A percentile compares a stretch with the other conserved stretches of the same genome.
Evolutionary conservation across 1,284 basidiomycete genomes (phyloP).

Genomic region (Heterobasidion irregulare): DNA sequence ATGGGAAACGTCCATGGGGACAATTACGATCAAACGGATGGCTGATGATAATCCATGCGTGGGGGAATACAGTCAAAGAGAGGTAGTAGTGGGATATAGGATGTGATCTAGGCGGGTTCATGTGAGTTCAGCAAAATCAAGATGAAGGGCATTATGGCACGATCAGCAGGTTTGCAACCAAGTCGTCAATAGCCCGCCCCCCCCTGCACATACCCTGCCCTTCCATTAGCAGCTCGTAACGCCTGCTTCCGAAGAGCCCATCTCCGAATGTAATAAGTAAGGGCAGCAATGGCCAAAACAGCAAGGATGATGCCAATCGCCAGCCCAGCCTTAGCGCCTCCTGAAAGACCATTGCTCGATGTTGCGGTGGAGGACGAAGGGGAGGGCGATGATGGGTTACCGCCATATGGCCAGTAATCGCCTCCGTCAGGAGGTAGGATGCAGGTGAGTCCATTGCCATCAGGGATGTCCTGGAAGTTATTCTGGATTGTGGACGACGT

Average conservation of each 20-base stretch:
- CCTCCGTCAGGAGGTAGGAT: conserved; percentile 58
- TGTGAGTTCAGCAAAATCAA: too few species aligned
- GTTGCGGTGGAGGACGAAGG: conserved; percentile 5
- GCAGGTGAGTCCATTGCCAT: conserved; percentile 55
- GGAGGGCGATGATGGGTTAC: conserved; percentile 31
- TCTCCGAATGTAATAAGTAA: conserved; percentile 42
- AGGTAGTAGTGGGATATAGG: too few species aligned
- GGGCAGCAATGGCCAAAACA: conserved; percentile 30
- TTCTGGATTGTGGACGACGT: conserved; percentile 35
- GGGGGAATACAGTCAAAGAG: too few species aligned
- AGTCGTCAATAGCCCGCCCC: too few species aligned
- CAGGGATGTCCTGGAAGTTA: conserved; percentile 40
- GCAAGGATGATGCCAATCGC: conserved; percentile 45
- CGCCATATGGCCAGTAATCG: conserved; percentile 67
- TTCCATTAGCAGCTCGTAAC: neutral
- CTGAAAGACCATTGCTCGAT: conserved; percentile 18
- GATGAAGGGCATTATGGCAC: too few species aligned
- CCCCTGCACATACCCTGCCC: neutral
- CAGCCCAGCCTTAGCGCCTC: conserved; percentile 38
- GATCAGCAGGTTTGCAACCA: too few species aligned
- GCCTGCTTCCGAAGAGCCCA: conserved; percentile 20
- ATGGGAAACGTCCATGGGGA: too few species aligned
- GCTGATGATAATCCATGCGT: too few species aligned
- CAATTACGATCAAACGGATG: too few species aligned
- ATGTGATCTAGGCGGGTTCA: too few species aligned